Conservation (phyloP, 352 stramenopile genomes). For the Globisporangium paddicum region DNA sequence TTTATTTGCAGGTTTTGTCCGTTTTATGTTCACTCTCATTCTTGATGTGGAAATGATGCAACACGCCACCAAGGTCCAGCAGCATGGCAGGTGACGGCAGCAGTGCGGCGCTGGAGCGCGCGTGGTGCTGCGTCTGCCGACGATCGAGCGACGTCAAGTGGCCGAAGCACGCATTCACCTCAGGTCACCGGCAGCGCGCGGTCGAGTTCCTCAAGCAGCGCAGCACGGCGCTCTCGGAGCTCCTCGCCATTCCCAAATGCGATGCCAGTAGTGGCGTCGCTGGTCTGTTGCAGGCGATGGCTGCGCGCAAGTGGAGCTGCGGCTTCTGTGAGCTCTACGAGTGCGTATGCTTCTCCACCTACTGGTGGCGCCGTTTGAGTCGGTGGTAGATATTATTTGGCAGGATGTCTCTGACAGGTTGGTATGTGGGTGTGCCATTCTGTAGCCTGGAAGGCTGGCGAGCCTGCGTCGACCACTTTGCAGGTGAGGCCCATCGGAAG, state of each 20-base stretch:
- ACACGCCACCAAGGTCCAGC: no score
- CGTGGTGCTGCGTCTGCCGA: slow-evolving; percentile 54
- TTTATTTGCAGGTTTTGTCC: no score
- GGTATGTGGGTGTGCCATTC: not conserved
- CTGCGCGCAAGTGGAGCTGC: slow-evolving; percentile 21
- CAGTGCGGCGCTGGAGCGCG: slow-evolving; percentile 12
- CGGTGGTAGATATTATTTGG: not conserved
- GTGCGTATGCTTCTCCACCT: slow-evolving; percentile 10
- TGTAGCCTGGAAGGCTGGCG: not conserved
- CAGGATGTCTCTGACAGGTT: not conserved
- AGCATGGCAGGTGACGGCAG: no score
- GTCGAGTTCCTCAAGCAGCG: slow-evolving; percentile 34
- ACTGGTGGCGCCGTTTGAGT: no score
- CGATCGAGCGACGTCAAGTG: slow-evolving; percentile 60
- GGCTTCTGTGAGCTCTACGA: slow-evolving; percentile 37
- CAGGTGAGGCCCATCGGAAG: slow-evolving; percentile 24
- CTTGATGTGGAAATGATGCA: no score
- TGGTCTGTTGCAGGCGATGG: not conserved
- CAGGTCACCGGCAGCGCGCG: slow-evolving; percentile 41
- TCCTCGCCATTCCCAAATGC: not conserved
- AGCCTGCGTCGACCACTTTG: slow-evolving; percentile 36
- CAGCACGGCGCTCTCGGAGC: slow-evolving; percentile 16
- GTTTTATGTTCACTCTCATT: no score
- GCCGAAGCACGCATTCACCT: slow-evolving; percentile 64
- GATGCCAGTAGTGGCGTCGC: not conserved